Percentiles rank a stretch among this genome's conserved stretches.
Conservation (phyloP, 352 stramenopile species). For the Globisporangium uncinulatum region DNA sequence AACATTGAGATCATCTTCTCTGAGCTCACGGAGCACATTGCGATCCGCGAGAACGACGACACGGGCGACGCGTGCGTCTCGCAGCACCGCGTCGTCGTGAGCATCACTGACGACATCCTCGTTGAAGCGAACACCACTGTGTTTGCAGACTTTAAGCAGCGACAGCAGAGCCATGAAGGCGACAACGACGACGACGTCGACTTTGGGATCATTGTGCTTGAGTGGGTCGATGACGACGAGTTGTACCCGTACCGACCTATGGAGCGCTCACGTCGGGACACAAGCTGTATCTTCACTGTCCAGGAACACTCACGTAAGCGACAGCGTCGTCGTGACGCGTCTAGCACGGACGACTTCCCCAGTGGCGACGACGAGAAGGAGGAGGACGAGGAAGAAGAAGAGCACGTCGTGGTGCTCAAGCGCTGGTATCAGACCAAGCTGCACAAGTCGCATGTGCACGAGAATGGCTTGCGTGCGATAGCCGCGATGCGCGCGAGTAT, state of each 20-base stretch:
- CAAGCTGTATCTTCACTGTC: slow-evolving; percentile 6
- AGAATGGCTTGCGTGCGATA: background rate
- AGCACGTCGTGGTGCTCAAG: slow-evolving; percentile 4
- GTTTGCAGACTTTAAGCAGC: slow-evolving; percentile 22
- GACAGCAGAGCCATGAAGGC: background rate
- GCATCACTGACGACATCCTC: slow-evolving; percentile 17
- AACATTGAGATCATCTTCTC: slow-evolving; percentile 50
- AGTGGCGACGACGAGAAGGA: background rate
- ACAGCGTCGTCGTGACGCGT: background rate
- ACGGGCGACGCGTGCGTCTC: slow-evolving; percentile 22
- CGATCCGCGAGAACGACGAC: slow-evolving; percentile 42
- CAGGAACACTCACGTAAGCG: background rate
- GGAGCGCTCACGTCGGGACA: slow-evolving; percentile 23
- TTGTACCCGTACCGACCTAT: slow-evolving; percentile 23
- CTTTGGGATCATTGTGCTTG: slow-evolving; percentile 16
- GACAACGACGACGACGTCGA: background rate
- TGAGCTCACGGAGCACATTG: slow-evolving; percentile 41
- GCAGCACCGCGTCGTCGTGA: slow-evolving; percentile 34
- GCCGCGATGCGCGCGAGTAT: slow-evolving; percentile 13
- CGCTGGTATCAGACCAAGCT: slow-evolving; percentile 13
- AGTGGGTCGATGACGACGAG: slow-evolving; percentile 33
- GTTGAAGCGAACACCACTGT: slow-evolving; percentile 42
- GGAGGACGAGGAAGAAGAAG: background rate
- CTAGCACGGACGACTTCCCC: no score
- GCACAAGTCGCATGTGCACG: background rate